Evolutionary conservation across 208 protist species (phyloP).

Genomic region (Crithidia acanthocephali): DNA sequence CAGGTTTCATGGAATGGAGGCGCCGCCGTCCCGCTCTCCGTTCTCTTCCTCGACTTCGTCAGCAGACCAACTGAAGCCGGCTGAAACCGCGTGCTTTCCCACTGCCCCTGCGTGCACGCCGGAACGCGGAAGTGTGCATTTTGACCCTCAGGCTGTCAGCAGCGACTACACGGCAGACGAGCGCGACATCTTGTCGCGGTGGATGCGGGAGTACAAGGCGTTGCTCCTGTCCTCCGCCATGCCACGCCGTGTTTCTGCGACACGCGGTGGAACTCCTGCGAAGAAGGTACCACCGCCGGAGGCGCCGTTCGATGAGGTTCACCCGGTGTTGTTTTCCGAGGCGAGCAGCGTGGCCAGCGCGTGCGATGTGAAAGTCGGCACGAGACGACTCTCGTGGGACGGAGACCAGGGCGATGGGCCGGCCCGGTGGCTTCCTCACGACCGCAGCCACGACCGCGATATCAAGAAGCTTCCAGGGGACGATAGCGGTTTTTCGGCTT

Average conservation of each 20-base stretch:
- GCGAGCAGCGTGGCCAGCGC: background rate
- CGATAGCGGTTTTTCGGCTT: background rate
- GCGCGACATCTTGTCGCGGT: constrained; percentile 4
- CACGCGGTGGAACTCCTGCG: background rate
- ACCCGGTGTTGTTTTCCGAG: background rate
- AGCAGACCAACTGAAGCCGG: no score
- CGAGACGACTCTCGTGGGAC: background rate
- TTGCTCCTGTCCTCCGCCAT: constrained; percentile 29
- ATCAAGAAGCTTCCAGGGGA: background rate
- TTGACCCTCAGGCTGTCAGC: background rate
- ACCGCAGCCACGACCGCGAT: background rate
- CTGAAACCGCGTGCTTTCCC: background rate
- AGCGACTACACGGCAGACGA: constrained; percentile 7
- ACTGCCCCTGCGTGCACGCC: background rate
- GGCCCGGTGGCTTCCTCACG: background rate
- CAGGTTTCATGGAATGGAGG: background rate
- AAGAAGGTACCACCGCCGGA: background rate
- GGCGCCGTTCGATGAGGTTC: constrained; percentile 10
- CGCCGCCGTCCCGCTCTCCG: background rate
- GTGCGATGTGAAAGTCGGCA: background rate
- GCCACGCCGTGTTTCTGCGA: background rate
- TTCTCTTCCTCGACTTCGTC: background rate
- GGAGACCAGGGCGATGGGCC: background rate
- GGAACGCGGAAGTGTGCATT: background rate
- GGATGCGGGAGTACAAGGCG: constrained; percentile 32